phyloP scores from a whole-genome alignment of 768 basidiomycete genomes.

The Naganishia vaughanmartiniae region DNA sequence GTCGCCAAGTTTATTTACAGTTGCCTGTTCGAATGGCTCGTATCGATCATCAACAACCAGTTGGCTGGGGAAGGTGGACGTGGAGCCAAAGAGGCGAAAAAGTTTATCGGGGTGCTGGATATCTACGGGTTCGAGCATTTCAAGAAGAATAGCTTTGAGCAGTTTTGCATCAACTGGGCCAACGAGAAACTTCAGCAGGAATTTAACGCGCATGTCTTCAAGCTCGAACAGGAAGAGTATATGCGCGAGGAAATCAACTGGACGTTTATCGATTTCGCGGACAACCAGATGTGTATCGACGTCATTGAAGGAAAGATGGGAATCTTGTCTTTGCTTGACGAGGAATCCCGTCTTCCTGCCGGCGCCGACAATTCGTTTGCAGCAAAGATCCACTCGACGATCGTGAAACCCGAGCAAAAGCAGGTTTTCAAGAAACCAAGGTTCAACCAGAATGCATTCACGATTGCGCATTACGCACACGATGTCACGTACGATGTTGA shows the following conservation, averaged over 20 bases:
- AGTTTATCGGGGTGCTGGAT: constrained; percentile 99
- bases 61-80: constrained; percentile 84
- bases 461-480: constrained; percentile 94
- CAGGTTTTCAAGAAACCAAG: constrained; percentile 94
- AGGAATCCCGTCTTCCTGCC: constrained; percentile 92
- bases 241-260: constrained; percentile 97
- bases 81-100: constrained; percentile 75
- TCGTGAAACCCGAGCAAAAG: constrained; percentile 79
- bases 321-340: constrained; percentile 88
- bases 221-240: constrained; percentile 97
- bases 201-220: constrained; percentile 93
- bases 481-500: constrained; percentile 99
- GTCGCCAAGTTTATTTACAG: constrained; percentile 99
- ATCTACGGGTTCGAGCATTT: constrained; percentile 98
- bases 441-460: constrained; percentile 96
- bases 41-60: constrained; percentile 94
- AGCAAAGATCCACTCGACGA: constrained; percentile 82
- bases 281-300: constrained; percentile 98
- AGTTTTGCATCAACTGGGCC: constrained; percentile 99
- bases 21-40: constrained; percentile 97
- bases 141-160: constrained; percentile 74
- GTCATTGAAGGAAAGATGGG: constrained; percentile 97
- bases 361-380: constrained; percentile 90
- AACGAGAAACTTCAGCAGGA: constrained; percentile 90
- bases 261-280: constrained; percentile 99